Percentiles rank a stretch among this genome's conserved stretches.
phyloP scores from a whole-genome alignment of 2,329 filamentous ascomycete genomes.

The Neofusicoccum parvum region DNA sequence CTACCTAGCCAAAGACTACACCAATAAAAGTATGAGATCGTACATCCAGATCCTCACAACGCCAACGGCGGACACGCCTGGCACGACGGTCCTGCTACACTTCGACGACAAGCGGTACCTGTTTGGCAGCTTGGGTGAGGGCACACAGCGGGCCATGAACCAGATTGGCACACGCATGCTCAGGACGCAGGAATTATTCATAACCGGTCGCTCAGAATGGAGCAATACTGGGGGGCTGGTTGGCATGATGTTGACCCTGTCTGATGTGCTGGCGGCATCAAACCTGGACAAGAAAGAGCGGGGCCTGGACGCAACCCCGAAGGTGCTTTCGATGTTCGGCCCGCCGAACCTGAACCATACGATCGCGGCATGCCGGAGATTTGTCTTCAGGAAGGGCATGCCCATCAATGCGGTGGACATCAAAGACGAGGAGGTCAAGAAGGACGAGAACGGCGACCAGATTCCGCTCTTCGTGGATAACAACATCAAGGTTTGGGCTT shows the following conservation, averaged over 20 bases:
- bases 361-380: slow-evolving; percentile 79
- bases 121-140: slow-evolving; percentile 81
- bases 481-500: slow-evolving; percentile 81
- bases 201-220: slow-evolving; percentile 80
- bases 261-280: slow-evolving; percentile 62
- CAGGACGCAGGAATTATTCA: slow-evolving; percentile 75
- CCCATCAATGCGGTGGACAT: slow-evolving; percentile 74
- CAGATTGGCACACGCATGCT: slow-evolving; percentile 67
- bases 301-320: slow-evolving; percentile 24
- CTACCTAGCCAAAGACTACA: background rate
- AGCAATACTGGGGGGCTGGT: slow-evolving; percentile 76
- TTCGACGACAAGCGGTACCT: slow-evolving; percentile 83
- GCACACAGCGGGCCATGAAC: slow-evolving; percentile 75
- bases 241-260: slow-evolving; percentile 81
- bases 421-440: slow-evolving; percentile 28
- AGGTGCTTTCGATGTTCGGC: slow-evolving; percentile 65
- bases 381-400: slow-evolving; percentile 83
- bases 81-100: slow-evolving; percentile 75
- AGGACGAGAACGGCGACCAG: slow-evolving; percentile 50
- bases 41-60: slow-evolving; percentile 75
- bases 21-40: background rate
- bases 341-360: slow-evolving; percentile 78
- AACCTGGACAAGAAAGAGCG: slow-evolving; percentile 44
- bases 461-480: slow-evolving; percentile 59
- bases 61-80: slow-evolving; percentile 85